Evolutionary conservation across 345 rosid species (phyloP).

Genomic region (Excoecaria cochinchinensis): DNA sequence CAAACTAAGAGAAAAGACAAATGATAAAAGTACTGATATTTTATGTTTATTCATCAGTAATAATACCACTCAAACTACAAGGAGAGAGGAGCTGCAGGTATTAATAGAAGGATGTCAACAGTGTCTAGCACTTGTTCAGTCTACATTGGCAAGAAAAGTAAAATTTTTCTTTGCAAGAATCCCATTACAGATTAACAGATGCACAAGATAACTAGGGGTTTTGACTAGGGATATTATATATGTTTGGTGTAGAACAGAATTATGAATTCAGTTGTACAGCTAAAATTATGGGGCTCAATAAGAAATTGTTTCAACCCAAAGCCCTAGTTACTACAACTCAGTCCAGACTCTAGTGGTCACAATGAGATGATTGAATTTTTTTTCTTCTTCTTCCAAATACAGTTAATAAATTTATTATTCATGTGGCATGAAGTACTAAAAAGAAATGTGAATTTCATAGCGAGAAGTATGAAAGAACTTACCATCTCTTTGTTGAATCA

Average conservation of each 20-base stretch:
- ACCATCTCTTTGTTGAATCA: slow-evolving; percentile 87
- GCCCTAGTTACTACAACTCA: neutral
- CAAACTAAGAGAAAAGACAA: slow-evolving; percentile 45
- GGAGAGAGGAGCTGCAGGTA: neutral
- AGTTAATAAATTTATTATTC: neutral
- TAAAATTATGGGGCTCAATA: neutral
- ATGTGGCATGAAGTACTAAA: neutral
- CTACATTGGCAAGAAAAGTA: neutral
- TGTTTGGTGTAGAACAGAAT: neutral
- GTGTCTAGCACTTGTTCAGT: neutral
- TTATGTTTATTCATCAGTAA: too few species aligned
- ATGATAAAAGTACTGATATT: neutral
- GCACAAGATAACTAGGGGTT: neutral
- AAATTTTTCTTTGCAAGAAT: neutral
- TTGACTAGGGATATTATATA: neutral
- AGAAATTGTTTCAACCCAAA: neutral
- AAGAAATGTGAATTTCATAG: neutral
- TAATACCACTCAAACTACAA: neutral
- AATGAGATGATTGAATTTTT: slow-evolving; percentile 10
- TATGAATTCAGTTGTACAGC: neutral
- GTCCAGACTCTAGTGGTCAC: neutral
- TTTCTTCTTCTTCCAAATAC: slow-evolving; percentile 9
- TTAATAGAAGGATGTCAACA: neutral
- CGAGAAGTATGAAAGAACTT: slow-evolving; percentile 22
- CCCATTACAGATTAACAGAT: neutral